Evolutionary conservation across 2,329 filamentous ascomycete genomes (phyloP).

Genomic region (Colletotrichum navitas): DNA sequence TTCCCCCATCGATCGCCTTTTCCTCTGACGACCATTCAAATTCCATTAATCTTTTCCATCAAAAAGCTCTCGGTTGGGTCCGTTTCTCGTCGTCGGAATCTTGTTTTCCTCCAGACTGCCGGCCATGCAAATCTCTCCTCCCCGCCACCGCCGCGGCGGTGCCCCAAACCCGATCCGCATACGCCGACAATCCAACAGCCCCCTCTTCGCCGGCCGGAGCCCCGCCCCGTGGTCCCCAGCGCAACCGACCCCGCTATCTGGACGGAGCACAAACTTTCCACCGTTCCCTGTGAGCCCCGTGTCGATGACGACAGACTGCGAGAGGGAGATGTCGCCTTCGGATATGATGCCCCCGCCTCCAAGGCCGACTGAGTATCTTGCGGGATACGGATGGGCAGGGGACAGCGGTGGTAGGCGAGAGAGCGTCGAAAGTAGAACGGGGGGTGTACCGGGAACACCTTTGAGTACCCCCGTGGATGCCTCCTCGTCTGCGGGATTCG

Average conservation of each 20-base stretch:
- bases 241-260: background rate
- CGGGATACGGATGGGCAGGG: background rate
- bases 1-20: no score
- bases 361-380: background rate
- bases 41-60: no score
- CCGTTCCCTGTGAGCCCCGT: slow-evolving; percentile 18
- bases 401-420: background rate
- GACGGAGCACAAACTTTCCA: background rate
- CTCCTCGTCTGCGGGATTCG: background rate
- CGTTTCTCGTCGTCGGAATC: background rate
- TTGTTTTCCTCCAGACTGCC: background rate
- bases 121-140: background rate
- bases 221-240: slow-evolving; percentile 12
- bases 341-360: no score
- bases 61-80: background rate
- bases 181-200: background rate
- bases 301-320: slow-evolving; percentile 47
- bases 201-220: background rate
- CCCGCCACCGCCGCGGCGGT: background rate
- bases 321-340: background rate
- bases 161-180: slow-evolving; percentile 15
- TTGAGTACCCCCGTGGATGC: background rate
- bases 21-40: background rate
- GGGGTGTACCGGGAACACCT: background rate
- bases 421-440: background rate